phyloP scores from a whole-genome alignment of 768 basidiomycete genomes.

The Amanita rimosa region DNA sequence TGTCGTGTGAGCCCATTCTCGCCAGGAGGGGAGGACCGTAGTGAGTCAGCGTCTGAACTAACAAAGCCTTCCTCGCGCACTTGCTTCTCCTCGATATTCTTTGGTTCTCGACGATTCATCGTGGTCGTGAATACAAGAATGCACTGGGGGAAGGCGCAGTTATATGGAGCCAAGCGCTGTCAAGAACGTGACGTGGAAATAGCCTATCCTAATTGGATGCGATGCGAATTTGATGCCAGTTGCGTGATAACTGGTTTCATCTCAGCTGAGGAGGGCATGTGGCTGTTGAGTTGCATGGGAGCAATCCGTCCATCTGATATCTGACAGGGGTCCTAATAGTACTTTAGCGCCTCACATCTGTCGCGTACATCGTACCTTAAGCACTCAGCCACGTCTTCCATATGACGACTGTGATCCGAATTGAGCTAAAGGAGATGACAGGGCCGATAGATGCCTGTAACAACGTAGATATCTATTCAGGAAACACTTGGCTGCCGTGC shows the following conservation, averaged over 20 bases:
- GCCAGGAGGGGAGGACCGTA: slow-evolving; percentile 1
- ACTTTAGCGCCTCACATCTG: neutral
- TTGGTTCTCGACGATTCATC: neutral
- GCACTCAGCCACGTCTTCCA: neutral
- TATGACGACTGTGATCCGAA: neutral
- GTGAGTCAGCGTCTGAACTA: slow-evolving; percentile 16
- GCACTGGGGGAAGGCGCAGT: neutral
- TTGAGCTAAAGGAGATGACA: neutral
- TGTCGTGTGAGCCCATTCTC: slow-evolving; percentile 37
- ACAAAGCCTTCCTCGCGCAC: slow-evolving; percentile 24
- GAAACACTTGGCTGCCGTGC: too few species aligned
- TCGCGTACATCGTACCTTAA: neutral
- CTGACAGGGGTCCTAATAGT: too few species aligned
- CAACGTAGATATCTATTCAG: too few species aligned
- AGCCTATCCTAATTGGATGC: too few species aligned
- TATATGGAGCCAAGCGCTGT: neutral
- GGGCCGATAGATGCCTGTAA: too few species aligned
- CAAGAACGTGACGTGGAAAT: neutral
- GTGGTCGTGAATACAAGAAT: neutral
- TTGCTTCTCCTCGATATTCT: slow-evolving; percentile 13
- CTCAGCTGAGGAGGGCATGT: too few species aligned
- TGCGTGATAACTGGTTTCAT: too few species aligned
- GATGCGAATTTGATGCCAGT: too few species aligned
- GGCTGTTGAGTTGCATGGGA: too few species aligned
- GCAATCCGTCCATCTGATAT: too few species aligned